Evolutionary conservation across 495 filamentous ascomycete species (phyloP).

Genomic region (Penicillium herquei): DNA sequence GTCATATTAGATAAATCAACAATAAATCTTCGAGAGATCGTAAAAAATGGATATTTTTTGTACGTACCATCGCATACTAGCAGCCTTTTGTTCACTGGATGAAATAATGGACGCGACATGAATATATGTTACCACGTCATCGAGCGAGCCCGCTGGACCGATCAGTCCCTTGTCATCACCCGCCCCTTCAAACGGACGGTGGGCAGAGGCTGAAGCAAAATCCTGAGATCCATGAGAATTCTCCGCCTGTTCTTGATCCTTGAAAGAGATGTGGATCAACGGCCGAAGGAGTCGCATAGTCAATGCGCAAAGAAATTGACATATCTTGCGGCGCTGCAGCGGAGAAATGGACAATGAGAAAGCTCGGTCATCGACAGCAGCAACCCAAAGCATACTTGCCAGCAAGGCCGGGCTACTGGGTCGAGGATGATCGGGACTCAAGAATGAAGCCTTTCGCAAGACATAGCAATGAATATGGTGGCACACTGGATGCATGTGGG

Average conservation of each 20-base stretch:
- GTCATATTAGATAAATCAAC: constrained; percentile 6
- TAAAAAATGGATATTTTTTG: not conserved
- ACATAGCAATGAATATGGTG: constrained; percentile 91
- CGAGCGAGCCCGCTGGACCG: constrained; percentile 70
- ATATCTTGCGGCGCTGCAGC: constrained; percentile 80
- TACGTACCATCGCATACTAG: constrained; percentile 76
- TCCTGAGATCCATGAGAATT: constrained; percentile 29
- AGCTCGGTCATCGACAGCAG: constrained; percentile 87
- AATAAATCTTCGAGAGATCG: not conserved
- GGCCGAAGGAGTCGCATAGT: constrained; percentile 84
- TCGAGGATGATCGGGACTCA: constrained; percentile 73
- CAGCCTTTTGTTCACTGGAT: constrained; percentile 91
- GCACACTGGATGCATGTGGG: constrained; percentile 82
- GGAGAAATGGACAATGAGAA: constrained; percentile 83
- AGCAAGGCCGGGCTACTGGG: constrained; percentile 83
- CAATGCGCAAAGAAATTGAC: constrained; percentile 85
- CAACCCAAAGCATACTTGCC: constrained; percentile 94
- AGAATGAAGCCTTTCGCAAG: constrained; percentile 84
- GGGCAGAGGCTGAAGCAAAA: constrained; percentile 26
- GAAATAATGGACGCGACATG: constrained; percentile 74
- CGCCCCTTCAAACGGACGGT: constrained; percentile 58
- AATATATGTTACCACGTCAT: constrained; percentile 58
- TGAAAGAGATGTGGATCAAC: constrained; percentile 66
- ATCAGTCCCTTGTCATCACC: constrained; percentile 76
- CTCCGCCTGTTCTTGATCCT: constrained; percentile 35